Evolutionary conservation across 768 basidiomycete species (phyloP), one percentile per base, ranked within the genome.

Genomic region (Naganishia onofrii): DNA sequence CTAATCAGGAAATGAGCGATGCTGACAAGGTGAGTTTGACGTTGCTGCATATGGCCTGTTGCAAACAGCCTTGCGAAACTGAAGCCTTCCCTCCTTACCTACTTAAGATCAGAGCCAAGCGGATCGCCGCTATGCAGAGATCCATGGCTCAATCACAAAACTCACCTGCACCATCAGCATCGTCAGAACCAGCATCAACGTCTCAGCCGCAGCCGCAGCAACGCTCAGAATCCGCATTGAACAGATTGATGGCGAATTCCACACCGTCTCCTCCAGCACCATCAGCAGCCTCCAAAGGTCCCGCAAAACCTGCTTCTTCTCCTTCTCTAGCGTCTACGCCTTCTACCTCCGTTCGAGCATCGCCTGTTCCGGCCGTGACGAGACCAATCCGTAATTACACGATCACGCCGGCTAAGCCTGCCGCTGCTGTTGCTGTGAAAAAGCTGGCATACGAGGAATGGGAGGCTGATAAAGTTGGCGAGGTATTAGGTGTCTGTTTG

Each of bases 401-500:
- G 21, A 21, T 31, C 15, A 36, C 57, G 17, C 57, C 31, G 13
- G 28, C 57, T 0, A 26, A 34, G 34, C n/a, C 57, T 21, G n/a
- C 34, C 4, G 57, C 19, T 1, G 57, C 38, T 26, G 38, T 19
- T 46, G 15, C 60, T 28, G 42, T 46, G 21, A 44, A 42, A 90
- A 60, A 70, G 55, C 8, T 85, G 88, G 78, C 78, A 87, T 67
- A 76, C 65, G 80, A 82, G 19, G 73, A 81, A 28, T 96, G 95
- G 94, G 89, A 91, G 81, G 83, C 88, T 71, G 87, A 88, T 48
- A 86, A 85, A 9, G 83, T 95, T 7, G 84, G 84, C 7, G 82
- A 83, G 28, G 84, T 95, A 51, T 84, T 97, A 76, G 87, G 88
- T 74, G 87, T 91, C 3, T 93, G 93, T 0, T 82, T 97, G 54